Evolutionary conservation across 306 rosid genomes (phyloP).

Genomic region (Cicer yamashitae): DNA sequence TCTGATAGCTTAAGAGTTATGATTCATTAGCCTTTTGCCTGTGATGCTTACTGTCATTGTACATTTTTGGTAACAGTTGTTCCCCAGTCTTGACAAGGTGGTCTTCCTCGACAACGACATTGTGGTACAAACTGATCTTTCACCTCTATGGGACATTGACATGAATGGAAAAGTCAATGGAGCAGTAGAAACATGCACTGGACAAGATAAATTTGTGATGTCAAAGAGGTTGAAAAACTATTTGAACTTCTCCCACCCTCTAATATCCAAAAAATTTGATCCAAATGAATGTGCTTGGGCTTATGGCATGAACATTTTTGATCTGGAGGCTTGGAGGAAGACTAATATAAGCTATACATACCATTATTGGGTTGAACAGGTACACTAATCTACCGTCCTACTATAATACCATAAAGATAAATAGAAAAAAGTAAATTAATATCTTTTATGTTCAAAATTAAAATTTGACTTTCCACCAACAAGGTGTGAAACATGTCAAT

Average conservation of each 20-base stretch:
- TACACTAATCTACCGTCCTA: conserved; percentile 27
- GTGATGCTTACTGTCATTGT: conserved; percentile 38
- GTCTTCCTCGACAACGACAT: conserved; percentile 93
- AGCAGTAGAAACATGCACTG: conserved; percentile 92
- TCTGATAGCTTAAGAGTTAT: neutral
- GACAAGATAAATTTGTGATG: conserved; percentile 86
- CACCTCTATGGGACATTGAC: conserved; percentile 91
- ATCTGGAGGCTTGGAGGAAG: conserved; percentile 93
- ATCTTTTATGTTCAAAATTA: neutral
- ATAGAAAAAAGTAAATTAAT: neutral
- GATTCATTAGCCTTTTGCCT: neutral
- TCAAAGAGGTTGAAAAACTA: conserved; percentile 85
- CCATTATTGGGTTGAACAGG: conserved; percentile 90
- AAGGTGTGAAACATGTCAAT: too few relatives aligned
- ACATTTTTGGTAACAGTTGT: conserved; percentile 61
- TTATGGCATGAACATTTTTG: conserved; percentile 97
- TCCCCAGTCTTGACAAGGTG: conserved; percentile 84
- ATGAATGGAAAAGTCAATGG: conserved; percentile 97
- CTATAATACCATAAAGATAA: conserved; percentile 6
- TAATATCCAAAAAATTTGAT: conserved; percentile 61
- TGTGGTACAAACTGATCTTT: conserved; percentile 94
- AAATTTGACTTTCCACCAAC: neutral
- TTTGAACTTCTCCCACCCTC: conserved; percentile 93
- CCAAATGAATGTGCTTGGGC: conserved; percentile 97
- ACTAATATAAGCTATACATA: conserved; percentile 90